Base-by-base conservation (phyloP, 352 stramenopile genomes). In the Blastocystis sp. region DNA sequence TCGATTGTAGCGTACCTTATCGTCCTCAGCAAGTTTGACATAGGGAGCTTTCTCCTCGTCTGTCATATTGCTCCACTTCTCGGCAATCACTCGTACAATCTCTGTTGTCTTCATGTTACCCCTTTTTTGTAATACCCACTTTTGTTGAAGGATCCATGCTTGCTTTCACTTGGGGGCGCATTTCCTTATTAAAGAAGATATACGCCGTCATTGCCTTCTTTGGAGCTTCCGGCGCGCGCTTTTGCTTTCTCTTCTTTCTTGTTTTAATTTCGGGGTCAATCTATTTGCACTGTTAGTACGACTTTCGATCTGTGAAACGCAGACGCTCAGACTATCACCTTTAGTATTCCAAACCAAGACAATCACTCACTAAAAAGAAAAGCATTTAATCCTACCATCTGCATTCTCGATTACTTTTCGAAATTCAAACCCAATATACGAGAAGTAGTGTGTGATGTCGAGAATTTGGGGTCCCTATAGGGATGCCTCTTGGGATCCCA, bases 1-100 rank as follows among this genome's bases (percentile, higher is more conserved):
- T 87, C 95, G 92, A 76, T 96, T 92, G 90, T 97, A 98, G 37
- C 95, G 94, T 89, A 96, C 92, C 91, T 98, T 98, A 91, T 98
- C 95, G 13, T 94, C 94, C 80, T 95, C 92, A 7, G 95, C 95
- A 24, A 94, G 92, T n/a, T 94, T 90, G 58, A 97, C 96, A 95
- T 95, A 98, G 27, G 95, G 93, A 54, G 93, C 91, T 90, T 96
- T 96, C 81, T 98, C 94, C 19, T 97, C 94, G 66, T 95, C 92
- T 54, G 90, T 91, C 92, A 97, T 66, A 91, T 95, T 95, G 42
- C 92, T 92, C 94, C 94, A 96, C 1, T 93, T 93, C 89, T 96
- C 93, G 22, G 94, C 94, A 89, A 96, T 96, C n/a, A 94, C 93
- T 90, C 94, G 93, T 92, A 96, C 95, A 89, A 96, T 93, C 75